Evolutionary conservation across 2,329 filamentous ascomycete species (phyloP).

Genomic region (Dothideomycetes sp.): DNA sequence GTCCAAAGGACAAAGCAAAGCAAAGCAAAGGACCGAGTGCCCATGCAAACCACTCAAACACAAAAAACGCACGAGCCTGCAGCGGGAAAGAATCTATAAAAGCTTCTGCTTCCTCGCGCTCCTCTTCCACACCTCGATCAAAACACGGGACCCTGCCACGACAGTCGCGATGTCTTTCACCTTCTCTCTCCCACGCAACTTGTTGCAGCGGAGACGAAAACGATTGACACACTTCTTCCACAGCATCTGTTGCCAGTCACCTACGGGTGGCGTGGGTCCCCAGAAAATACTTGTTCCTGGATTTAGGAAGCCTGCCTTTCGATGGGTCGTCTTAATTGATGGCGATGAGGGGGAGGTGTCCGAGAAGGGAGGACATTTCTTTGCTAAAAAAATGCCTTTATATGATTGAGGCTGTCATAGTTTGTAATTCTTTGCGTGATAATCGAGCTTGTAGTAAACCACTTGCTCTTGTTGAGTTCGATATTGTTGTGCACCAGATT

Average conservation of each 20-base stretch:
- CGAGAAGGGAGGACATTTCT: conserved; percentile 55
- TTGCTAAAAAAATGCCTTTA: not conserved
- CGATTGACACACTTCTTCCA: conserved; percentile 23
- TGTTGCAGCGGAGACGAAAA: conserved; percentile 13
- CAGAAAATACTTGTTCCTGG: conserved; percentile 47
- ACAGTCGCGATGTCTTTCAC: no score
- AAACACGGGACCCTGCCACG: conserved; percentile 61
- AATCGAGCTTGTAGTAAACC: no score
- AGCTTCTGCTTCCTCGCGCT: conserved; percentile 4
- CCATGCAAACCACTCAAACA: no score
- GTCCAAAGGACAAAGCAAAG: no score
- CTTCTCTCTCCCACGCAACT: conserved; percentile 26
- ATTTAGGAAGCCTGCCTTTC: conserved; percentile 61
- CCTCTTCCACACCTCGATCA: conserved; percentile 37
- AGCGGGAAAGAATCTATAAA: no score
- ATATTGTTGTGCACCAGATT: no score
- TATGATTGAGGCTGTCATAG: conserved; percentile 3
- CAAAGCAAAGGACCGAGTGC: no score
- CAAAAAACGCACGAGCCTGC: no score
- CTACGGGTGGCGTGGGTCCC: conserved; percentile 45
- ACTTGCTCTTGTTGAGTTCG: no score
- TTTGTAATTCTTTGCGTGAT: no score
- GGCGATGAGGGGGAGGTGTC: conserved; percentile 61
- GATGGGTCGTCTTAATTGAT: conserved; percentile 60
- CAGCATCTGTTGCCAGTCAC: conserved; percentile 60